These are phyloP conservation scores for Saksenaea vasiformis DNA, from an alignment of 371 early-diverging fungal genomes.

Conservation along the genomic window DNA sequence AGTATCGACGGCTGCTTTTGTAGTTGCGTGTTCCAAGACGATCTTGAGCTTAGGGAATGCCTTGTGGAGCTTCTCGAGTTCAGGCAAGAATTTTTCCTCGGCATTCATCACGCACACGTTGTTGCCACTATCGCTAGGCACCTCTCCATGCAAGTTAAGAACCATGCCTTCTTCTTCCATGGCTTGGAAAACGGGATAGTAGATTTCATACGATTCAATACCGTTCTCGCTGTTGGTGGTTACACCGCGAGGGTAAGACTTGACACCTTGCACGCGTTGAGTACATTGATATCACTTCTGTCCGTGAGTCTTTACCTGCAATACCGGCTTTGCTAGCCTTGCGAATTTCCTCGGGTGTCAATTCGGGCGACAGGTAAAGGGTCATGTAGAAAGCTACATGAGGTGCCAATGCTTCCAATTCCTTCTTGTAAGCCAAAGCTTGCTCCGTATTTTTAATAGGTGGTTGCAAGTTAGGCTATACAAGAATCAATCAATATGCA, in stretches of 20 bases:
- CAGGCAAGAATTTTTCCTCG: conserved; percentile 88
- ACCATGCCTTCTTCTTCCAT: conserved; percentile 96
- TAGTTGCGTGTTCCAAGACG: conserved; percentile 96
- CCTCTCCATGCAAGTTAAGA: conserved; percentile 95
- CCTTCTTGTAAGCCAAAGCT: conserved; percentile 82
- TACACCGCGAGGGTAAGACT: conserved; percentile 96
- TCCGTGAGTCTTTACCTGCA: conserved; percentile 61
- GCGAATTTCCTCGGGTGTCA: conserved; percentile 89
- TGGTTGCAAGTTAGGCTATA: conserved; percentile 91
- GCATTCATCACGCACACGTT: conserved; percentile 95
- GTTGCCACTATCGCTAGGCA: conserved; percentile 82
- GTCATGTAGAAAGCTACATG: conserved; percentile 91
- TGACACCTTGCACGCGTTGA: conserved; percentile 71
- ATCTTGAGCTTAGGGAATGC: conserved; percentile 94
- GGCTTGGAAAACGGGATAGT: conserved; percentile 91
- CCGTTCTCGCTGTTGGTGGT: conserved; percentile 97
- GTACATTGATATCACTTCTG: not conserved
- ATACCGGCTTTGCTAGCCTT: conserved; percentile 88
- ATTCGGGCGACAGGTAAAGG: conserved; percentile 84
- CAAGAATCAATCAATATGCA: not conserved
- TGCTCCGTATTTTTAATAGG: conserved; percentile 86
- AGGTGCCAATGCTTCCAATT: conserved; percentile 84
- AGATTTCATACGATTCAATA: conserved; percentile 86
- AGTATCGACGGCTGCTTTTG: conserved; percentile 90
- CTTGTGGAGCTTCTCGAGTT: conserved; percentile 79